A percentile compares a stretch with the other conserved stretches of the same genome.
These are phyloP conservation scores for Aurinia saxatilis DNA, from an alignment of 345 rosid genomes.

Conservation along the genomic window DNA sequence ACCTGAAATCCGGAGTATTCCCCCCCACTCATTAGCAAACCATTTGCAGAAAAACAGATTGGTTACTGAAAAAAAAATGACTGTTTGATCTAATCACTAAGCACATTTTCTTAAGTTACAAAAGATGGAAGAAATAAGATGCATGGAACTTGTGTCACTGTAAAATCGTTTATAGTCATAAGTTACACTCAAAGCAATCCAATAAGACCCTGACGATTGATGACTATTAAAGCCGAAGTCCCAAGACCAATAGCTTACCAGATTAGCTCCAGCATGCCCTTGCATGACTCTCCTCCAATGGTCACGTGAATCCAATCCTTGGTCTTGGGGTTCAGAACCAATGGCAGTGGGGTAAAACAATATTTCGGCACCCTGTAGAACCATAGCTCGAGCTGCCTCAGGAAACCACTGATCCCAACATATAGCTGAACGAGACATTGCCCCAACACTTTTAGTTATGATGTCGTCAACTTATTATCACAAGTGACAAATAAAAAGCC, in stretches of 20 bases:
- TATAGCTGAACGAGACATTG: conserved; percentile 45
- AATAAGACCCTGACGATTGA: not conserved
- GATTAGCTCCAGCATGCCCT: conserved; percentile 96
- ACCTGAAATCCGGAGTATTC: conserved; percentile 34
- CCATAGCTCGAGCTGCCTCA: conserved; percentile 93
- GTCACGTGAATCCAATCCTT: conserved; percentile 79
- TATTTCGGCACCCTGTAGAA: conserved; percentile 78
- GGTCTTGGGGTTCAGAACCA: conserved; percentile 96
- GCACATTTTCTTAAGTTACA: not conserved
- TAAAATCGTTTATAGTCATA: not conserved
- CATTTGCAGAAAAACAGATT: not conserved
- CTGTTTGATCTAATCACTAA: not conserved
- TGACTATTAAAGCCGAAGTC: not conserved
- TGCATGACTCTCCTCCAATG: conserved; percentile 97
- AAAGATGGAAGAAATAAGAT: not conserved
- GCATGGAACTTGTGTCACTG: not conserved
- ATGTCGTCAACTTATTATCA: not conserved
- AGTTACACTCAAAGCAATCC: not conserved
- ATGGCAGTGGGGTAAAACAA: conserved; percentile 88
- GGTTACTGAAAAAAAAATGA: not conserved
- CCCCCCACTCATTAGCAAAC: not conserved
- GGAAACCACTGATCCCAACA: conserved; percentile 97
- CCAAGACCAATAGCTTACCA: conserved; percentile 41
- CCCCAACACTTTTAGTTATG: not conserved
- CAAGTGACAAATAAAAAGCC: not conserved